Percentiles rank a stretch among this genome's conserved stretches.
phyloP scores from a whole-genome alignment of 192 early-diverging fungal species.

The Geranomyces variabilis region DNA sequence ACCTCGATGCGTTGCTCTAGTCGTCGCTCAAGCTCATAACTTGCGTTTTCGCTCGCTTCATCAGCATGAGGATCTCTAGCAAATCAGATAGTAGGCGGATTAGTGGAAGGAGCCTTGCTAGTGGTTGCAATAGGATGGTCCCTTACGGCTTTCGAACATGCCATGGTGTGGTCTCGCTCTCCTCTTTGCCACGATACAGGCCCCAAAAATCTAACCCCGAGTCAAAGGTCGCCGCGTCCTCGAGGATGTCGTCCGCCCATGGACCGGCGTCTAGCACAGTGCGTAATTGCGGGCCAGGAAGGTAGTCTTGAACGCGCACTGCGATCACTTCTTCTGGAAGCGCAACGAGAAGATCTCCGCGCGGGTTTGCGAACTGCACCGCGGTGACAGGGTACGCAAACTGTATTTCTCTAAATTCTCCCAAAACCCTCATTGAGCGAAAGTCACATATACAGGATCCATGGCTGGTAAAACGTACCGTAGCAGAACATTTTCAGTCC shows the following conservation, averaged over 20 bases:
- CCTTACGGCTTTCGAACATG: slow-evolving; percentile 28
- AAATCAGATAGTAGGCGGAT: too few relatives aligned
- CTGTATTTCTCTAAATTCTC: slow-evolving; percentile 50
- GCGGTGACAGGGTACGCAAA: slow-evolving; percentile 46
- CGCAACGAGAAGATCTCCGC: slow-evolving; percentile 52
- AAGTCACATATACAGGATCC: too few relatives aligned
- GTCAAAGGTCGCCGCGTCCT: slow-evolving; percentile 51
- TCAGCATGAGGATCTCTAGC: too few relatives aligned
- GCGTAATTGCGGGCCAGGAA: slow-evolving; percentile 42
- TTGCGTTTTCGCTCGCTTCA: too few relatives aligned
- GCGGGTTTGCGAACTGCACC: slow-evolving; percentile 46
- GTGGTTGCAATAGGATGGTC: too few relatives aligned
- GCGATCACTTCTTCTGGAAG: slow-evolving; percentile 49
- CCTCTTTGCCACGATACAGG: slow-evolving; percentile 34
- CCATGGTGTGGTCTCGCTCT: slow-evolving; percentile 37
- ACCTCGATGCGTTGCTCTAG: slow-evolving; percentile 5
- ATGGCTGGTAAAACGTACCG: slow-evolving; percentile 20
- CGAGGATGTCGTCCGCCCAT: slow-evolving; percentile 50
- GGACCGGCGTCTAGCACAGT: slow-evolving; percentile 28
- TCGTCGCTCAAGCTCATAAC: not conserved
- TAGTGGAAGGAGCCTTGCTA: too few relatives aligned
- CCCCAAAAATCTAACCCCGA: slow-evolving; percentile 53
- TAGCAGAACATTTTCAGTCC: slow-evolving; percentile 37
- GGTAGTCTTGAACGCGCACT: slow-evolving; percentile 54
- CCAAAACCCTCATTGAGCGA: too few relatives aligned